Evolutionary conservation across 2,329 filamentous ascomycete genomes (phyloP).

Genomic region (Cladophialophora yegresii): DNA sequence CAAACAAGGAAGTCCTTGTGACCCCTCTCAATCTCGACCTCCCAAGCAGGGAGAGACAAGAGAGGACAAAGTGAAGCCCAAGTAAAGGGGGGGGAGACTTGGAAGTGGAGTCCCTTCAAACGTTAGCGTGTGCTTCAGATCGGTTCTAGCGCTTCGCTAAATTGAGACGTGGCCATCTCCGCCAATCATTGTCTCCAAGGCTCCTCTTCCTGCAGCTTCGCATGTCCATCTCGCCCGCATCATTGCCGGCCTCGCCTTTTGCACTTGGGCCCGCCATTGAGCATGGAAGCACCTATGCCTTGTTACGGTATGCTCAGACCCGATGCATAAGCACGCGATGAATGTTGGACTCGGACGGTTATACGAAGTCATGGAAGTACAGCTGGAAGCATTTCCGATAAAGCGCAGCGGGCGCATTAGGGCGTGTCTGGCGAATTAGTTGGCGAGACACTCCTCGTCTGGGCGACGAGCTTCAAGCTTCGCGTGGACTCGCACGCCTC

Average conservation of each 20-base stretch:
- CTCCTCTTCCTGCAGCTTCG: slow-evolving; percentile 15
- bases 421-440: slow-evolving; percentile 1
- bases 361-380: too few relatives aligned
- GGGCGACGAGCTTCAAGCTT: not conserved
- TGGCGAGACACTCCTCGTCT: slow-evolving; percentile 16
- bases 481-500: not conserved
- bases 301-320: not conserved
- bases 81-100: slow-evolving; percentile 14
- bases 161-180: slow-evolving; percentile 1
- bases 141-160: slow-evolving; percentile 21
- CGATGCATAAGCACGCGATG: not conserved
- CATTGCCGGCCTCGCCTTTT: not conserved
- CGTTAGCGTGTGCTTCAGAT: slow-evolving; percentile 35
- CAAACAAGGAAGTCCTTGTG: slow-evolving; percentile 15
- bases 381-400: not conserved
- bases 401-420: not conserved
- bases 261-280: not conserved
- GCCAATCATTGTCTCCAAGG: slow-evolving; percentile 14
- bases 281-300: not conserved
- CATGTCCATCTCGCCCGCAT: not conserved
- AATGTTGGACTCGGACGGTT: not conserved
- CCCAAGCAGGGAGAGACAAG: slow-evolving; percentile 4
- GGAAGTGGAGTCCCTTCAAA: slow-evolving; percentile 27
- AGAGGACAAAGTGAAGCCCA: slow-evolving; percentile 5
- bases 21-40: slow-evolving; percentile 22